Conservation (phyloP, 1,284 basidiomycete species). For the Papiliotrema nemorosa region DNA sequence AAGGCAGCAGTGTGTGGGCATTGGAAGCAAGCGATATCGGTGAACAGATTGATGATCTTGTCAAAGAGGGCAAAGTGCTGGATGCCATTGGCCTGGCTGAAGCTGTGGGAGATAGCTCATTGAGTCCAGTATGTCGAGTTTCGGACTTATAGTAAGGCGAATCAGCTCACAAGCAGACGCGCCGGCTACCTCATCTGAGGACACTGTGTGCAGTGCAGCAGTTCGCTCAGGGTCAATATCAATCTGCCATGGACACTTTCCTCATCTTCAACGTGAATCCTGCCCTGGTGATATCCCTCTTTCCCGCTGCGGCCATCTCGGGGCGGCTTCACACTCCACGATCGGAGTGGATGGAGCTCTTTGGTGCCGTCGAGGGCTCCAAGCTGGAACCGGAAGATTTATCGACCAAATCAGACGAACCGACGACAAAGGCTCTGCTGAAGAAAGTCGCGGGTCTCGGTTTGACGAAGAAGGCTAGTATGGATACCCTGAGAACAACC, state of each 20-base stretch:
- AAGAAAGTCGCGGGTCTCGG: slow-evolving; percentile 27
- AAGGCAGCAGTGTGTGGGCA: slow-evolving; percentile 75
- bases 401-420: slow-evolving; percentile 12
- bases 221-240: slow-evolving; percentile 56
- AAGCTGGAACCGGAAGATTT: slow-evolving; percentile 34
- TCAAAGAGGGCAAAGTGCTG: slow-evolving; percentile 65
- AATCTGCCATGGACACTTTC: slow-evolving; percentile 75
- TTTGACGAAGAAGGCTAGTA: slow-evolving; percentile 33
- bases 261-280: slow-evolving; percentile 86
- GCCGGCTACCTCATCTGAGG: slow-evolving; percentile 58
- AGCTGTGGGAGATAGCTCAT: slow-evolving; percentile 58
- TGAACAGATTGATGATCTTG: slow-evolving; percentile 80
- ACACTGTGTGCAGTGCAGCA: slow-evolving; percentile 71
- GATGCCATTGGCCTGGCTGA: slow-evolving; percentile 80
- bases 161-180: slow-evolving; percentile 7
- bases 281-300: slow-evolving; percentile 87
- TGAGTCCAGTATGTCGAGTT: slow-evolving; percentile 61
- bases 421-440: slow-evolving; percentile 20
- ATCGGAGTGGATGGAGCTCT: slow-evolving; percentile 74
- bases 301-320: slow-evolving; percentile 68
- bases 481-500: slow-evolving; percentile 29
- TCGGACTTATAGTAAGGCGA: not conserved
- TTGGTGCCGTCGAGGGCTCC: slow-evolving; percentile 65
- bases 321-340: slow-evolving; percentile 69
- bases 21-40: slow-evolving; percentile 69